A percentile compares a stretch with the other conserved stretches of the same genome.
phyloP scores from a whole-genome alignment of 495 filamentous ascomycete genomes.

The Xylaria grammica region DNA sequence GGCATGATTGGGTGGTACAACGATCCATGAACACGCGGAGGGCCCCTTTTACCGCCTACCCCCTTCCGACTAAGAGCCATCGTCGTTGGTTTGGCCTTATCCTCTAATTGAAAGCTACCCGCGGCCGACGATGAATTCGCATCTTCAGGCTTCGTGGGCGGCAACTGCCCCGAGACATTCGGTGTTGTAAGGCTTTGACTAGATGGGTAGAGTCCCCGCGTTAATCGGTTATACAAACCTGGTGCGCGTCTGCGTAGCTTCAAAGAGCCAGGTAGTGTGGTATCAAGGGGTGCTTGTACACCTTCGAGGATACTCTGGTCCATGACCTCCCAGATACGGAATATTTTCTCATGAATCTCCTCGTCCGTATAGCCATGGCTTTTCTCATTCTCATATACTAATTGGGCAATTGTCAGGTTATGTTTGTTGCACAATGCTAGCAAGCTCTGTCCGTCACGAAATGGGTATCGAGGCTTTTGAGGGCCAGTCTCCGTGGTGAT shows the following conservation, averaged over 20 bases:
- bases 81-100: slow-evolving; percentile 7
- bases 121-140: not conserved
- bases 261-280: slow-evolving; percentile 38
- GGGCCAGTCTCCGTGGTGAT: slow-evolving; percentile 23
- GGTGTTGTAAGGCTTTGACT: slow-evolving; percentile 8
- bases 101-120: not conserved
- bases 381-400: slow-evolving; percentile 46
- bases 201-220: slow-evolving; percentile 40
- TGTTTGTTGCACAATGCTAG: slow-evolving; percentile 41
- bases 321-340: slow-evolving; percentile 46
- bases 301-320: slow-evolving; percentile 44
- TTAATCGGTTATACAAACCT: slow-evolving; percentile 38
- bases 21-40: slow-evolving; percentile 38
- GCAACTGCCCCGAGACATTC: slow-evolving; percentile 17
- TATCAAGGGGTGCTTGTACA: slow-evolving; percentile 37
- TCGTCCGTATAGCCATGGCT: slow-evolving; percentile 42
- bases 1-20: slow-evolving; percentile 40
- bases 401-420: slow-evolving; percentile 43
- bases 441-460: slow-evolving; percentile 39
- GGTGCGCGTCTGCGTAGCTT: slow-evolving; percentile 43
- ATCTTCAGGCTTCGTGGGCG: slow-evolving; percentile 10
- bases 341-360: slow-evolving; percentile 39
- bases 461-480: slow-evolving; percentile 38
- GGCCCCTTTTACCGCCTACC: slow-evolving; percentile 24
- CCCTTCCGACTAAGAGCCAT: slow-evolving; percentile 23